Evolutionary conservation across 2,329 filamentous ascomycete species (phyloP).

Genomic region (Lasiodiplodia hormozganensis): DNA sequence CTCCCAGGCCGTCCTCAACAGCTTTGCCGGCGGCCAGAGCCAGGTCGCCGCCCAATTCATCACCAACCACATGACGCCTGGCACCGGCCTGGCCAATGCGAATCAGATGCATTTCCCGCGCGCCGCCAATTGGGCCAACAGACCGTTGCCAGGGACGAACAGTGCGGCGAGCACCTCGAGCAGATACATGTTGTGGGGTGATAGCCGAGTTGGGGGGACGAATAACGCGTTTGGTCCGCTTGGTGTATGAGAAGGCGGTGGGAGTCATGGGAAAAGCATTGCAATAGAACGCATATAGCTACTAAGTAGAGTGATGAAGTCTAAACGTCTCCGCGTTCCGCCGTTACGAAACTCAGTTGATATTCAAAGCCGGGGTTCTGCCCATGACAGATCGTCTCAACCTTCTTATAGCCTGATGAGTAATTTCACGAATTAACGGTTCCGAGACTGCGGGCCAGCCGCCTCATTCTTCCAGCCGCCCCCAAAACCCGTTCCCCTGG

Average conservation of each 20-base stretch:
- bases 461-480: no score
- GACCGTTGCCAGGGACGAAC: not conserved
- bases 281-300: no score
- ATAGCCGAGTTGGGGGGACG: not conserved
- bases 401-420: no score
- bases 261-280: no score
- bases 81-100: not conserved
- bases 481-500: no score
- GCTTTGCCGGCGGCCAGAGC: slow-evolving; percentile 2
- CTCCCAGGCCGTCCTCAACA: not conserved
- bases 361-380: no score
- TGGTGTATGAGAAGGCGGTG: not conserved
- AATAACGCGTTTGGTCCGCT: not conserved
- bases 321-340: no score
- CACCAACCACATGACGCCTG: not conserved
- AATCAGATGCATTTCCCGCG: not conserved
- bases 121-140: not conserved
- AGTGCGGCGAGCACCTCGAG: not conserved
- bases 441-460: no score
- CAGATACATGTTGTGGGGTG: not conserved
- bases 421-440: no score
- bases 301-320: no score
- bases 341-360: no score
- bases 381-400: no score
- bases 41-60: not conserved